A percentile compares a stretch with the other conserved stretches of the same genome.
Evolutionary conservation across 106 monocot species (phyloP).

Genomic region (Ottelia alismoides): DNA sequence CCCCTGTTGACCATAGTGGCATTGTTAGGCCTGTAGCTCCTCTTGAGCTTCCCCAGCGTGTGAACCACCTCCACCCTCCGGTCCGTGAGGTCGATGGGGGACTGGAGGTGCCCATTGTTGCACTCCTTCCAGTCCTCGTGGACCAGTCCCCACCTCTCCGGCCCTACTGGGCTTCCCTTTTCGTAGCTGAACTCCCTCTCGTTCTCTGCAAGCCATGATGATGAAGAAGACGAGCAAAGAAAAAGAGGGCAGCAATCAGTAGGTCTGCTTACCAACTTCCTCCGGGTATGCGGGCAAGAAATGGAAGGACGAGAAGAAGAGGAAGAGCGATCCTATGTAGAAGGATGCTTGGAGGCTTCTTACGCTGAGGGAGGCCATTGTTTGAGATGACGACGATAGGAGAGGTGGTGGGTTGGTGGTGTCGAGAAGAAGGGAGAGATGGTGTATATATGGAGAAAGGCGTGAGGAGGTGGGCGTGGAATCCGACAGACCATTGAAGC

Average conservation of each 20-base stretch:
- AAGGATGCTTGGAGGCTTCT: too few relatives aligned
- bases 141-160: conserved; percentile 37
- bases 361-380: too few relatives aligned
- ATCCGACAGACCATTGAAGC: too few relatives aligned
- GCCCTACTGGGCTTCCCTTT: conserved; percentile 16
- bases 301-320: neutral
- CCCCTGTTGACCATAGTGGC: conserved; percentile 48
- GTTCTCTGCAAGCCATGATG: too few relatives aligned
- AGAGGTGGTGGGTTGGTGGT: too few relatives aligned
- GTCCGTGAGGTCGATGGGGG: conserved; percentile 46
- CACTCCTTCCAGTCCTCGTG: conserved; percentile 32
- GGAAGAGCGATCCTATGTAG: neutral
- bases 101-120: conserved; percentile 38
- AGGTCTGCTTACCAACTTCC: conserved; percentile 26
- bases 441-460: too few relatives aligned
- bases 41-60: conserved; percentile 9
- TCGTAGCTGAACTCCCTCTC: conserved; percentile 48
- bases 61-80: conserved; percentile 14
- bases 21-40: conserved; percentile 19
- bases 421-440: too few relatives aligned
- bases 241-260: too few relatives aligned
- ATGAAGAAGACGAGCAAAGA: too few relatives aligned
- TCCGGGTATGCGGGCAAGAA: conserved; percentile 1
- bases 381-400: too few relatives aligned
- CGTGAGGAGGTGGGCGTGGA: too few relatives aligned